phyloP scores from a whole-genome alignment of 768 basidiomycete genomes.

The Russula brevipes region DNA sequence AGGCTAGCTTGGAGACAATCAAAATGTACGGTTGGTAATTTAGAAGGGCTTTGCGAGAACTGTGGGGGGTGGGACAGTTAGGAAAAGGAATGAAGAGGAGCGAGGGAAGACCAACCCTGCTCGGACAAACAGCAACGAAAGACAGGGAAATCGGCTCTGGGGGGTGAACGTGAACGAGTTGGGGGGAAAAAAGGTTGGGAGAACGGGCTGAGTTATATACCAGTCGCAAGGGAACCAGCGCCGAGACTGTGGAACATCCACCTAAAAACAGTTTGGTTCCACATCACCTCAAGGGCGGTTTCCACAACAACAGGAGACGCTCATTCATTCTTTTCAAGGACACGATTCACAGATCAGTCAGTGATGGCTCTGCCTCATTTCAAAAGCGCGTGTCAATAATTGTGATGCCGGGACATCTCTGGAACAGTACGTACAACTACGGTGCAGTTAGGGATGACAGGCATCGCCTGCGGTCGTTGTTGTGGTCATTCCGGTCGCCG shows the following conservation, averaged over 20 bases:
- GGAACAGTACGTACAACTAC: background rate
- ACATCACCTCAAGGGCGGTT: background rate
- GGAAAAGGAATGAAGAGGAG: background rate
- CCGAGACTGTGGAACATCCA: background rate
- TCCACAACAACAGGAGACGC: slow-evolving; percentile 5
- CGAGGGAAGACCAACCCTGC: slow-evolving; percentile 38
- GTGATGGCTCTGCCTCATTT: background rate
- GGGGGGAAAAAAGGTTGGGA: slow-evolving; percentile 15
- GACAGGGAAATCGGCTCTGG: slow-evolving; percentile 33
- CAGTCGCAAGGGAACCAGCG: background rate
- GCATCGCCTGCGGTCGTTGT: background rate
- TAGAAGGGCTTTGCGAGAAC: slow-evolving; percentile 23
- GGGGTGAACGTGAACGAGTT: slow-evolving; percentile 18
- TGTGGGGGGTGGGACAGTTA: background rate
- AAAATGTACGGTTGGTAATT: background rate
- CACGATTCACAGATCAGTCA: background rate
- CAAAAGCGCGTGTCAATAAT: background rate
- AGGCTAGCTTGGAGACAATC: slow-evolving; percentile 4
- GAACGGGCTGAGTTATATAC: slow-evolving; percentile 7
- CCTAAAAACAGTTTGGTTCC: background rate
- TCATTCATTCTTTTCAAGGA: background rate
- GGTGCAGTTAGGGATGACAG: background rate
- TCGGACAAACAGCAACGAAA: slow-evolving; percentile 37
- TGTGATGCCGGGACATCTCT: background rate
- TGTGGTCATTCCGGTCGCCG: background rate